These are phyloP conservation scores for Phanerochaete sordida DNA, from an alignment of 768 basidiomycete genomes.

Conservation along the genomic window DNA sequence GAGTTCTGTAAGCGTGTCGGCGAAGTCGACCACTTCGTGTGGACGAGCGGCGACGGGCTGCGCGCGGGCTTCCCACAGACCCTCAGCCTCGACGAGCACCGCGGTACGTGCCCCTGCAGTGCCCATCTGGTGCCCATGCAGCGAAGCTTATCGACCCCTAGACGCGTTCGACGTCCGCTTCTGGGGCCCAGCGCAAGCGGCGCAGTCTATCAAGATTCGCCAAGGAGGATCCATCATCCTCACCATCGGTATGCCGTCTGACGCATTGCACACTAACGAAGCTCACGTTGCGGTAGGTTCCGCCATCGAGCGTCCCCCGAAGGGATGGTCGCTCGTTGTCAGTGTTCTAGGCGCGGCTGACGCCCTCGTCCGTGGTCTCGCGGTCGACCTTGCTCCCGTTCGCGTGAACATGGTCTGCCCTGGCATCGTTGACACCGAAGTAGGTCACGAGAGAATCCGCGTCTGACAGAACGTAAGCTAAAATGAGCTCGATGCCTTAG, in stretches of 20 bases:
- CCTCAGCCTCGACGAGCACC: not conserved
- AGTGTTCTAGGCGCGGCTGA: conserved; percentile 1
- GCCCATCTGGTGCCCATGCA: not conserved
- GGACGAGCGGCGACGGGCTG: not conserved
- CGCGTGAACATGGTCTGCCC: conserved; percentile 11
- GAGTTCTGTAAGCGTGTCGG: conserved; percentile 4
- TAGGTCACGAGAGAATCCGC: not conserved
- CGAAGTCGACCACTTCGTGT: conserved; percentile 7
- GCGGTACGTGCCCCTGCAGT: not conserved
- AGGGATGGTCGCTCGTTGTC: not conserved
- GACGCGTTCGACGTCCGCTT: conserved; percentile 4
- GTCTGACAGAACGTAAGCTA: not conserved
- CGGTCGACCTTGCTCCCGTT: conserved; percentile 5
- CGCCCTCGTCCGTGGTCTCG: conserved; percentile 1
- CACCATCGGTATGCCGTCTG: not conserved
- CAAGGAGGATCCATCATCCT: conserved; percentile 4
- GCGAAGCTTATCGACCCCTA: not conserved
- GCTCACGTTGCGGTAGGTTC: not conserved
- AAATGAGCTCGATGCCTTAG: not conserved
- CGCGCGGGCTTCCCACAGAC: not conserved
- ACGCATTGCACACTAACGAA: not conserved
- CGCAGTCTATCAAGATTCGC: conserved; percentile 1
- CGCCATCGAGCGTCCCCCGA: not conserved
- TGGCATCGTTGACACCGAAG: conserved; percentile 3
- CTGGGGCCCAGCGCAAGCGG: conserved; percentile 9